These are phyloP conservation scores for Chaetomiaceae sp. DNA, from an alignment of 2,329 filamentous ascomycete species.

Conservation along the genomic window DNA sequence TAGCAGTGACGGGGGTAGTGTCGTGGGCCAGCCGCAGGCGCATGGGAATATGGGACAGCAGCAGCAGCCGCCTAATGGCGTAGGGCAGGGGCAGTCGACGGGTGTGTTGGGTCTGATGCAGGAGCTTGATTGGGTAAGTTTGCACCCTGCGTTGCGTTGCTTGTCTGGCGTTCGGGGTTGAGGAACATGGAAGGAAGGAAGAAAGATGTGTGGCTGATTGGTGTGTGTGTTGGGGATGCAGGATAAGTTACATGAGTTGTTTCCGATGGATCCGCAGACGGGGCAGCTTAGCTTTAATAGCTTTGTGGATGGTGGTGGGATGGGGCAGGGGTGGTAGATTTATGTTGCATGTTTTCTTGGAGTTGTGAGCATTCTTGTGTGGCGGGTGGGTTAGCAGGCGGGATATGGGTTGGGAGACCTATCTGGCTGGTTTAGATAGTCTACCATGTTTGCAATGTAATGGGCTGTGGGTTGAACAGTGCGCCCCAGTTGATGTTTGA, in stretches of 20 bases:
- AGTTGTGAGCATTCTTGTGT: neutral
- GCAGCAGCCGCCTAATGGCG: neutral
- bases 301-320: slow-evolving; percentile 6
- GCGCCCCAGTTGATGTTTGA: no score
- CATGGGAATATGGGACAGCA: slow-evolving; percentile 15
- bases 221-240: neutral
- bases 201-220: neutral
- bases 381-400: neutral
- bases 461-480: no score
- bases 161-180: neutral
- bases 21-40: slow-evolving; percentile 22
- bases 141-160: no score
- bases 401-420: no score
- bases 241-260: slow-evolving; percentile 24
- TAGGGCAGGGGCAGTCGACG: slow-evolving; percentile 4
- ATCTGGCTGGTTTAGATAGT: no score
- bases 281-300: slow-evolving; percentile 22
- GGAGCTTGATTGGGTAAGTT: slow-evolving; percentile 63
- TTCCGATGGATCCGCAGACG: slow-evolving; percentile 27
- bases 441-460: no score
- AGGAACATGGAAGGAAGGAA: no score
- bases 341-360: neutral
- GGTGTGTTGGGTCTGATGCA: slow-evolving; percentile 35
- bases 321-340: neutral
- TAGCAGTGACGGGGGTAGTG: slow-evolving; percentile 40